Conservation (phyloP, 306 rosid genomes). For the Vigna nakashimae region DNA sequence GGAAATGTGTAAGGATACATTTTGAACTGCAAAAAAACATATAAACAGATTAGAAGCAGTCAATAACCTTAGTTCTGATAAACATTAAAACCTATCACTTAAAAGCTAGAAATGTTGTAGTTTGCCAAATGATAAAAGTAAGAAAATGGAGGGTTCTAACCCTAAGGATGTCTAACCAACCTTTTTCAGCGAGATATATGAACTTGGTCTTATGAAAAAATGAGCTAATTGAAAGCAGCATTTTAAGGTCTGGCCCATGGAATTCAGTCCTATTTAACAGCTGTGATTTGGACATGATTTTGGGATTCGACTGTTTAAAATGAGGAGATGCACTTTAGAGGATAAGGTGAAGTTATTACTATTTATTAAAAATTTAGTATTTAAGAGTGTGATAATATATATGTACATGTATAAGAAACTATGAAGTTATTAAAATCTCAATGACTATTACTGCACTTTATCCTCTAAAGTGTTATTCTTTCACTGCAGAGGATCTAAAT, state of each 20-base stretch:
- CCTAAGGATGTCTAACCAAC: background rate
- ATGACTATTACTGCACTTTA: background rate
- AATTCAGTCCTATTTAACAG: background rate
- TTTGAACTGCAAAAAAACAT: background rate
- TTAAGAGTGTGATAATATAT: background rate
- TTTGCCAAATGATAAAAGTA: background rate
- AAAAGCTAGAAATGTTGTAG: background rate
- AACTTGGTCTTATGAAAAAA: background rate
- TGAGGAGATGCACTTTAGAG: background rate
- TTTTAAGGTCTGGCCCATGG: background rate
- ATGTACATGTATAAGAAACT: background rate
- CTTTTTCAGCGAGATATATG: background rate
- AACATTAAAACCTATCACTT: background rate
- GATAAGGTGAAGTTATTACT: background rate
- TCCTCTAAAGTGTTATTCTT: background rate
- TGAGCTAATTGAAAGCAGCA: background rate
- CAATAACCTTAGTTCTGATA: background rate
- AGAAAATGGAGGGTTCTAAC: background rate
- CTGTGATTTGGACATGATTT: background rate
- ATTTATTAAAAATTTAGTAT: background rate
- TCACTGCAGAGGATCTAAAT: background rate
- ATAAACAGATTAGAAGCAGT: background rate
- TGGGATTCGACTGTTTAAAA: background rate
- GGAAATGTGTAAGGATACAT: background rate
- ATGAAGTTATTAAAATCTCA: background rate